Evolutionary conservation across 2,329 filamentous ascomycete species (phyloP).

Genomic region (Thielaviopsis euricoi): DNA sequence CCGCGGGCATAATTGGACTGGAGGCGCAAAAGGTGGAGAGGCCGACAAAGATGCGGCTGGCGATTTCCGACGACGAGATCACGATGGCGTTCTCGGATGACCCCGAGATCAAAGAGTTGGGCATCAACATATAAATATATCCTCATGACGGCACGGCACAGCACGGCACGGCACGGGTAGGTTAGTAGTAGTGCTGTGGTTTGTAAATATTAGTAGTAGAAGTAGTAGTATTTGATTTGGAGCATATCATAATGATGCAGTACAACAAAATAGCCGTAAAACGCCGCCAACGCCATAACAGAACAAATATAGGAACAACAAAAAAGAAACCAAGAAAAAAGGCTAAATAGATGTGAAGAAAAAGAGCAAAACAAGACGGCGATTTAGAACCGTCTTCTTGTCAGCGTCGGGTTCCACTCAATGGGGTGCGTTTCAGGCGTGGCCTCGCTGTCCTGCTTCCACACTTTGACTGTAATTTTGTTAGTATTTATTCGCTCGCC

Average conservation of each 20-base stretch:
- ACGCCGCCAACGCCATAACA: not conserved
- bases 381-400: slow-evolving; percentile 7
- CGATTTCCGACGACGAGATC: slow-evolving; percentile 82
- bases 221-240: slow-evolving; percentile 12
- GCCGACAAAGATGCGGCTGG: slow-evolving; percentile 70
- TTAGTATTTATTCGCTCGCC: slow-evolving; percentile 14
- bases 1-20: slow-evolving; percentile 73
- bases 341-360: not conserved
- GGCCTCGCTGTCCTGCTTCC: slow-evolving; percentile 84
- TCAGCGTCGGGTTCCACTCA: slow-evolving; percentile 65
- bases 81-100: slow-evolving; percentile 79
- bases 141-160: too few species aligned
- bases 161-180: too few species aligned
- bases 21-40: slow-evolving; percentile 69
- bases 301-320: not conserved
- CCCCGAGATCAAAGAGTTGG: slow-evolving; percentile 66
- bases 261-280: not conserved
- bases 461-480: slow-evolving; percentile 57
- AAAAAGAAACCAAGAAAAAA: not conserved
- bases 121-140: slow-evolving; percentile 36
- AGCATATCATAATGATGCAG: too few species aligned
- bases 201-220: too few species aligned
- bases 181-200: too few species aligned
- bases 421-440: slow-evolving; percentile 84
- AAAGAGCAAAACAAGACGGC: not conserved